Evolutionary conservation across 192 early-diverging fungal genomes (phyloP).

Genomic region (Haplosporangium gracile): DNA sequence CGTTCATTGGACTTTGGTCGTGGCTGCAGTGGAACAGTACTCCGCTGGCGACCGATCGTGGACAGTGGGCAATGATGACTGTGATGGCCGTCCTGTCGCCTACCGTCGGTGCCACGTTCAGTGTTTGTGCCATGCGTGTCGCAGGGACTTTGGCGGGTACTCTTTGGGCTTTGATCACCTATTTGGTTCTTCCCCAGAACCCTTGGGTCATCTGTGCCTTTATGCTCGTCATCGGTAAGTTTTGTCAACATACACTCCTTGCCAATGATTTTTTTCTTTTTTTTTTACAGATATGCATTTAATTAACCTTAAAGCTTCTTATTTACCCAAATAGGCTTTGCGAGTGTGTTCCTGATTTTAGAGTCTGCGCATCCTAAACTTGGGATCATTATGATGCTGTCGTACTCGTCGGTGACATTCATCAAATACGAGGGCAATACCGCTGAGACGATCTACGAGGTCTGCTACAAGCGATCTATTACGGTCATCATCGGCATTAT

Average conservation of each 20-base stretch:
- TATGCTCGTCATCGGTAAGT: slow-evolving; percentile 47
- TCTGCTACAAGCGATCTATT: slow-evolving; percentile 39
- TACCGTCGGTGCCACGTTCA: slow-evolving; percentile 60
- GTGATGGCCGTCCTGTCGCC: slow-evolving; percentile 55
- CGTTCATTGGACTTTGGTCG: slow-evolving; percentile 56
- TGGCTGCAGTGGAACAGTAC: slow-evolving; percentile 50
- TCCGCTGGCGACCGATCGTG: slow-evolving; percentile 45
- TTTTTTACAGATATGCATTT: no score
- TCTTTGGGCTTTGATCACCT: slow-evolving; percentile 54
- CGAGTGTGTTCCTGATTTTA: slow-evolving; percentile 36
- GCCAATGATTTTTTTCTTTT: background rate
- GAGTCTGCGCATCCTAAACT: slow-evolving; percentile 38
- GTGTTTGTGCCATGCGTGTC: slow-evolving; percentile 59
- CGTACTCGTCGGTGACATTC: slow-evolving; percentile 41
- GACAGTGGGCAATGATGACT: slow-evolving; percentile 66
- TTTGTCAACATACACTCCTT: background rate
- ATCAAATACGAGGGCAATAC: slow-evolving; percentile 30
- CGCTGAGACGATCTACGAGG: slow-evolving; percentile 33
- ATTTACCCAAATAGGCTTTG: slow-evolving; percentile 14
- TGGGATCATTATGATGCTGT: slow-evolving; percentile 45
- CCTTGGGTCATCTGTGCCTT: slow-evolving; percentile 50
- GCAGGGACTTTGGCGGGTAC: slow-evolving; percentile 62
- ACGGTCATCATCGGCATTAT: slow-evolving; percentile 50
- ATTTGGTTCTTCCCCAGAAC: slow-evolving; percentile 24
- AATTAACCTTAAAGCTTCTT: background rate